Conservation (phyloP, 2,329 filamentous ascomycete species). For the Rutstroemia sp. region DNA sequence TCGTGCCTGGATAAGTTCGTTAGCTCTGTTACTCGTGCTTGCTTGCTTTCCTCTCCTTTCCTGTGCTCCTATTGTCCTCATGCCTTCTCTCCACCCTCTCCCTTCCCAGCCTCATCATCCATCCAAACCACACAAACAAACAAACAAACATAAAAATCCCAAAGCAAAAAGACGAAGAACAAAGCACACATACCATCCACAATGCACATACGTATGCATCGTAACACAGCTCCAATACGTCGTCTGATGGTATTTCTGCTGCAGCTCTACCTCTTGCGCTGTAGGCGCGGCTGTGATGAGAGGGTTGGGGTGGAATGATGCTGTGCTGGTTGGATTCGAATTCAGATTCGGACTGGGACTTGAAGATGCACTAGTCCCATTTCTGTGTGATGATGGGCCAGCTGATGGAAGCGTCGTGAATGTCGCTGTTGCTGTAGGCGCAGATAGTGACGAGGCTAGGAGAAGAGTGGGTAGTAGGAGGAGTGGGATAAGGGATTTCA, state of each 20-base stretch:
- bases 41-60: background rate
- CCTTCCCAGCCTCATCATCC: too few relatives aligned
- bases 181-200: conserved; percentile 19
- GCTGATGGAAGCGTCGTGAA: background rate
- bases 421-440: background rate
- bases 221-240: conserved; percentile 26
- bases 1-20: conserved; percentile 17
- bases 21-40: background rate
- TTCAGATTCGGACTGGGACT: too few relatives aligned
- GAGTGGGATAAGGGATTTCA: background rate
- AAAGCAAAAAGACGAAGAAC: background rate
- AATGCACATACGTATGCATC: conserved; percentile 16
- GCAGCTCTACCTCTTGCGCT: conserved; percentile 9
- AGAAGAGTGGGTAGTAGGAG: background rate
- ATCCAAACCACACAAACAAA: background rate
- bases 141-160: background rate
- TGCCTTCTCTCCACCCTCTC: background rate
- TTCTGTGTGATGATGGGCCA: too few relatives aligned
- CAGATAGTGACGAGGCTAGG: background rate
- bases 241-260: conserved; percentile 26
- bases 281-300: conserved; percentile 14
- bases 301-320: background rate
- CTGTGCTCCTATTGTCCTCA: background rate
- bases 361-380: background rate
- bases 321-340: background rate